Percentiles rank a stretch among this genome's conserved stretches.
Conservation (phyloP, 1,284 basidiomycete genomes). For the Malassezia psittaci region DNA sequence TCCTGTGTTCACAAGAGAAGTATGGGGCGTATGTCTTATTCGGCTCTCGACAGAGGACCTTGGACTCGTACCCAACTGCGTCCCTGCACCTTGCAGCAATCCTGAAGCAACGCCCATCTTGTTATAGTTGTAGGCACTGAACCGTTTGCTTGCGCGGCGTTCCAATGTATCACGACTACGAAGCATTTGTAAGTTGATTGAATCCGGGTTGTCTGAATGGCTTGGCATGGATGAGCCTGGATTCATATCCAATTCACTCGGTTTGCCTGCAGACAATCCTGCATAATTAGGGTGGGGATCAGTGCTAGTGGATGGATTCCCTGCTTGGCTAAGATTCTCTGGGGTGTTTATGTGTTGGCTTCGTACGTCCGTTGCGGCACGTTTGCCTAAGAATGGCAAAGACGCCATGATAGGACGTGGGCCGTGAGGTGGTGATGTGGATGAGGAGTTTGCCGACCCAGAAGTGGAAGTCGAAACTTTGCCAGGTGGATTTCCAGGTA, state of each 20-base stretch:
- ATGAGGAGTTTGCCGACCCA: too few relatives aligned
- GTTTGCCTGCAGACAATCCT: too few relatives aligned
- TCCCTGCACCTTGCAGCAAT: not conserved
- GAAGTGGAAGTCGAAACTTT: too few relatives aligned
- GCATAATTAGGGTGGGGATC: too few relatives aligned
- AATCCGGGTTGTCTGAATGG: conserved; percentile 31
- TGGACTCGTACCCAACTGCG: conserved; percentile 1
- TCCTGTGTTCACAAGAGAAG: not conserved
- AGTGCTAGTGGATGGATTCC: too few relatives aligned
- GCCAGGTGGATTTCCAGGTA: too few relatives aligned
- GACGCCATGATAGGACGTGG: not conserved
- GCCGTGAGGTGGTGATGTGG: not conserved
- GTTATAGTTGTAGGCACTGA: conserved; percentile 87
- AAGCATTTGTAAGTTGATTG: conserved; percentile 72
- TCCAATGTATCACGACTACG: conserved; percentile 77
- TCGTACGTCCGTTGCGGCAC: not conserved
- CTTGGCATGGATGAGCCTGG: not conserved
- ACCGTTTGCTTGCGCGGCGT: conserved; percentile 85
- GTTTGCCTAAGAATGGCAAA: conserved; percentile 1
- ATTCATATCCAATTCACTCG: too few relatives aligned
- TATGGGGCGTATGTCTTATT: not conserved
- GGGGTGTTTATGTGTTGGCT: too few relatives aligned
- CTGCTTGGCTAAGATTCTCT: not conserved
- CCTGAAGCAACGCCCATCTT: conserved; percentile 62
- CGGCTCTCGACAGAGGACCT: not conserved